Conservation (phyloP, 2,329 filamentous ascomycete species). For the Alternaria sp. region DNA sequence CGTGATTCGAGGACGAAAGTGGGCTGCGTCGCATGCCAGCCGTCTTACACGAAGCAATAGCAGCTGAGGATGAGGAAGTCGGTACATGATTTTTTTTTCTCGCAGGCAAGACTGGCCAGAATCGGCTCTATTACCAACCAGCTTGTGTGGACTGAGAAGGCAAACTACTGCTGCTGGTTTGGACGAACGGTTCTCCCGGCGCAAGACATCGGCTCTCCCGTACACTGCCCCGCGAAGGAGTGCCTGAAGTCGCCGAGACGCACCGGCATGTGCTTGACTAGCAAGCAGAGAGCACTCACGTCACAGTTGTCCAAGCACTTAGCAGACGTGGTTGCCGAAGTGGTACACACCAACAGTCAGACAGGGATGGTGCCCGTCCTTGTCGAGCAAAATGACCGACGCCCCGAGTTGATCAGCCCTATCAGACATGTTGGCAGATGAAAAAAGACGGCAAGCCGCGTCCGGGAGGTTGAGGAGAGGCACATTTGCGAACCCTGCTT, state of each 20-base stretch:
- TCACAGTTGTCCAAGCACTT: slow-evolving; percentile 26
- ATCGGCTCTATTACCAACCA: slow-evolving; percentile 29
- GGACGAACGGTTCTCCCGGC: slow-evolving; percentile 23
- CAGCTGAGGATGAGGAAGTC: slow-evolving; percentile 28
- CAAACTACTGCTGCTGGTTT: slow-evolving; percentile 7
- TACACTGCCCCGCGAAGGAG: slow-evolving; percentile 37
- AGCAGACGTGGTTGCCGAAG: slow-evolving; percentile 12
- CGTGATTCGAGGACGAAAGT: slow-evolving; percentile 39
- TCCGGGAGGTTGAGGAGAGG: slow-evolving; percentile 24
- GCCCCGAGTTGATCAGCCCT: slow-evolving; percentile 44
- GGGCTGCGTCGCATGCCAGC: slow-evolving; percentile 32
- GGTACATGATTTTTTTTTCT: not conserved
- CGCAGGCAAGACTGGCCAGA: slow-evolving; percentile 27
- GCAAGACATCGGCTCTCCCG: slow-evolving; percentile 31
- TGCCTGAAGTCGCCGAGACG: slow-evolving; percentile 43
- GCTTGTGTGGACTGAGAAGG: slow-evolving; percentile 1
- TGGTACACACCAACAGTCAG: slow-evolving; percentile 37
- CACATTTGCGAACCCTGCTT: not conserved
- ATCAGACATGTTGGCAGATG: slow-evolving; percentile 37
- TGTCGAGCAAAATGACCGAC: slow-evolving; percentile 33
- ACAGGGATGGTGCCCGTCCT: slow-evolving; percentile 15
- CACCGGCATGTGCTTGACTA: slow-evolving; percentile 25
- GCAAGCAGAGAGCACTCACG: slow-evolving; percentile 27
- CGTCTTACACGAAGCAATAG: slow-evolving; percentile 31
- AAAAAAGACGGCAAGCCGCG: slow-evolving; percentile 5